phyloP scores from a whole-genome alignment of 163 green algal species.

The Chlamydomonas reinhardtii region DNA sequence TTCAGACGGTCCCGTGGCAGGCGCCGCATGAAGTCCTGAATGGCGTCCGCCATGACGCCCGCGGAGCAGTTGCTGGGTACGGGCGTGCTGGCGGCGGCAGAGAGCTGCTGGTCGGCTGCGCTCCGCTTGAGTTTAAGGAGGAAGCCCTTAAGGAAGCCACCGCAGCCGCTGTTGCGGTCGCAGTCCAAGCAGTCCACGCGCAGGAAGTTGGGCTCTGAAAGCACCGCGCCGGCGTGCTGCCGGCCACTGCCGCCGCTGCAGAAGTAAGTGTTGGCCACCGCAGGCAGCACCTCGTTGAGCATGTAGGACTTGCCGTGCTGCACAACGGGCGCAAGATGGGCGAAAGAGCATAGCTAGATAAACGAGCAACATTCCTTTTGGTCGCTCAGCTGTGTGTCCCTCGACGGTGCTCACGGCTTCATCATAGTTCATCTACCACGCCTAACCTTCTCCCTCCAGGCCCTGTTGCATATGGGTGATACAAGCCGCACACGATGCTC shows the following conservation, averaged over 20 bases:
- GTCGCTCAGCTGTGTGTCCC: no score
- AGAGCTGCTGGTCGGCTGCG: conserved; percentile 12
- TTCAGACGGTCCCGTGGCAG: no score
- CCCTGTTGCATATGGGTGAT: background rate
- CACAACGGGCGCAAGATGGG: conserved; percentile 11
- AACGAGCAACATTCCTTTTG: background rate
- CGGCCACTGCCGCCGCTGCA: background rate
- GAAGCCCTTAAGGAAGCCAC: conserved; percentile 15
- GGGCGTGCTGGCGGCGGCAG: conserved; percentile 22
- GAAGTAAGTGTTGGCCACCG: conserved; percentile 21
- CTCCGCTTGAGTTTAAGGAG: conserved; percentile 18
- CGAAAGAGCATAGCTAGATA: background rate
- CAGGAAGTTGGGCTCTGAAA: no score
- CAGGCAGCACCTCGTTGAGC: conserved; percentile 33
- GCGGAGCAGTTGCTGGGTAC: conserved; percentile 3
- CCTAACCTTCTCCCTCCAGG: no score
- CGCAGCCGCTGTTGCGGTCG: conserved; percentile 9
- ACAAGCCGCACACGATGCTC: background rate
- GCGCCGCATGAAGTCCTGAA: no score
- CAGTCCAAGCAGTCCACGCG: conserved; percentile 26
- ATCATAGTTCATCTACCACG: background rate
- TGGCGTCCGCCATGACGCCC: conserved; percentile 19
- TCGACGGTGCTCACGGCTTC: no score
- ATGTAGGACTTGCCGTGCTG: conserved; percentile 38
- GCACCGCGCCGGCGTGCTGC: no score